A percentile compares a stretch with the other conserved stretches of the same genome.
phyloP scores from a whole-genome alignment of 805 yeast species.

The Candida oleophila region DNA sequence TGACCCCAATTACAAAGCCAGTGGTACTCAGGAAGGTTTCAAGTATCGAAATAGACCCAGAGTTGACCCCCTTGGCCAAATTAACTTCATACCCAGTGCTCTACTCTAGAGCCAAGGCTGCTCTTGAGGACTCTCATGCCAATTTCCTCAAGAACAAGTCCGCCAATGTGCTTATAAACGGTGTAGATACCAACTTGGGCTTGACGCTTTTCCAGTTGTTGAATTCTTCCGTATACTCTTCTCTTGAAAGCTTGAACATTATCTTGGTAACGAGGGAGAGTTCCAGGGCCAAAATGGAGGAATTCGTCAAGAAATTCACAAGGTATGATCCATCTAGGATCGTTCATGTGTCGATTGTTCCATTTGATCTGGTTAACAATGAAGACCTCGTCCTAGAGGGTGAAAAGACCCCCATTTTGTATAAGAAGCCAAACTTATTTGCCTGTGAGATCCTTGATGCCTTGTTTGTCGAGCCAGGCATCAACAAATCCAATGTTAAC shows the following conservation, averaged over 20 bases:
- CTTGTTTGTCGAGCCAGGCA: slow-evolving; percentile 21
- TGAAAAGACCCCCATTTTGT: slow-evolving; percentile 31
- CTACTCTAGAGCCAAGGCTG: slow-evolving; percentile 38
- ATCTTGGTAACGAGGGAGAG: slow-evolving; percentile 29
- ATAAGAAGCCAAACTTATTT: slow-evolving; percentile 37
- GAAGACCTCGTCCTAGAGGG: slow-evolving; percentile 36
- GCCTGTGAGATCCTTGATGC: slow-evolving; percentile 37
- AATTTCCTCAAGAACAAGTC: slow-evolving; percentile 9
- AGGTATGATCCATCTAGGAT: slow-evolving; percentile 19
- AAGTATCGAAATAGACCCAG: slow-evolving; percentile 10
- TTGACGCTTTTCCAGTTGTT: slow-evolving; percentile 33
- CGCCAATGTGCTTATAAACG: slow-evolving; percentile 32
- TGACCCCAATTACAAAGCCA: not conserved
- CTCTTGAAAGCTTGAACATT: slow-evolving; percentile 24
- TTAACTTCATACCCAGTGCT: slow-evolving; percentile 30
- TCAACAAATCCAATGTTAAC: slow-evolving; percentile 19
- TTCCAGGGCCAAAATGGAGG: slow-evolving; percentile 16
- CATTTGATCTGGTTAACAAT: slow-evolving; percentile 30
- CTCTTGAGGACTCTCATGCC: slow-evolving; percentile 25
- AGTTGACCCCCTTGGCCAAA: slow-evolving; percentile 32
- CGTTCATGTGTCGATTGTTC: slow-evolving; percentile 23
- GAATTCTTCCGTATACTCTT: slow-evolving; percentile 24
- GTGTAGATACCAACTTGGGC: slow-evolving; percentile 42
- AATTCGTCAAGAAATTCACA: slow-evolving; percentile 17
- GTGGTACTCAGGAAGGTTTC: not conserved